These are phyloP conservation scores for Aegilops speltoides DNA, from an alignment of 176 grass and related monocot species.

Conservation along the genomic window DNA sequence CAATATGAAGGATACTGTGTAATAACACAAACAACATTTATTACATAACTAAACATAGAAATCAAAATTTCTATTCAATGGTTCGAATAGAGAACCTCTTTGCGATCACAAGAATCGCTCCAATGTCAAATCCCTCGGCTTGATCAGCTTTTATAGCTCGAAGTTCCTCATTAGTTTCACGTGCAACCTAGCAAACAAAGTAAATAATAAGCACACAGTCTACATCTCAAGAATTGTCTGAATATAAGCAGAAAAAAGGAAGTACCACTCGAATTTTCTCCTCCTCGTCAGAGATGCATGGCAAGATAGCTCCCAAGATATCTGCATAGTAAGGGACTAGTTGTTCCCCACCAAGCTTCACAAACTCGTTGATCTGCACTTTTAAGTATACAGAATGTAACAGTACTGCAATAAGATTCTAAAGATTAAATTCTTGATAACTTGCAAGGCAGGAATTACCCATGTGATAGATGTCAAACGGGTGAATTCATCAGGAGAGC, in stretches of 20 bases:
- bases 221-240: slow-evolving; percentile 13
- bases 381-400: slow-evolving; percentile 37
- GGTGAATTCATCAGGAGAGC: slow-evolving; percentile 92
- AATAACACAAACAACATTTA: neutral
- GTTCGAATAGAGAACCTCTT: slow-evolving; percentile 61
- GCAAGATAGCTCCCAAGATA: slow-evolving; percentile 95
- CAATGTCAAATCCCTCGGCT: slow-evolving; percentile 90
- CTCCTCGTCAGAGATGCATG: slow-evolving; percentile 94
- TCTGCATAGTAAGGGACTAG: slow-evolving; percentile 98
- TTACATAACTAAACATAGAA: neutral
- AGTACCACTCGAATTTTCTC: slow-evolving; percentile 98
- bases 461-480: slow-evolving; percentile 97
- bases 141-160: slow-evolving; percentile 86
- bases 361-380: slow-evolving; percentile 96
- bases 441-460: slow-evolving; percentile 53
- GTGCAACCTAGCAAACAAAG: slow-evolving; percentile 84
- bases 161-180: slow-evolving; percentile 99
- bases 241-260: slow-evolving; percentile 22
- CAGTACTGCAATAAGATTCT: slow-evolving; percentile 31
- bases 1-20: neutral
- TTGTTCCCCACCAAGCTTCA: slow-evolving; percentile 98
- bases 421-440: slow-evolving; percentile 17
- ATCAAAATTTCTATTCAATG: neutral
- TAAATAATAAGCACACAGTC: slow-evolving; percentile 1
- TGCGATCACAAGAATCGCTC: slow-evolving; percentile 76